These are phyloP conservation scores for Pseudozyma pruni DNA, from an alignment of 1,284 basidiomycete species.

Conservation along the genomic window DNA sequence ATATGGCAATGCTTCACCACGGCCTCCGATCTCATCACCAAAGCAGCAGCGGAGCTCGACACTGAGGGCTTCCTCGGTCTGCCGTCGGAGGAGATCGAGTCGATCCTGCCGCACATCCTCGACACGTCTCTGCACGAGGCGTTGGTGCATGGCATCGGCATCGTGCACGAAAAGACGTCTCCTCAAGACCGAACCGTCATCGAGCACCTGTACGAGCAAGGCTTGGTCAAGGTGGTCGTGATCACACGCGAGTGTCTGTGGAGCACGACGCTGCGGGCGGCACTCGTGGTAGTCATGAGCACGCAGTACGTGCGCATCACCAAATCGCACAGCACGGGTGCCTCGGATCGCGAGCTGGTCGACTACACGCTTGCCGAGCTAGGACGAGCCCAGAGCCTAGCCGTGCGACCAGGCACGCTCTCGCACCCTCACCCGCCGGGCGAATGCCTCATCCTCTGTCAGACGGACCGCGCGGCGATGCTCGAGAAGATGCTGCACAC, in stretches of 20 bases:
- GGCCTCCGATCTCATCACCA: slow-evolving; percentile 86
- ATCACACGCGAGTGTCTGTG: slow-evolving; percentile 85
- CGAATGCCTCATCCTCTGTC: slow-evolving; percentile 81
- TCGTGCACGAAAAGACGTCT: slow-evolving; percentile 81
- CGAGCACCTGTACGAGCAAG: slow-evolving; percentile 84
- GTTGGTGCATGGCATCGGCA: slow-evolving; percentile 86
- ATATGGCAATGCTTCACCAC: slow-evolving; percentile 80
- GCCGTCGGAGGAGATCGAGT: slow-evolving; percentile 75
- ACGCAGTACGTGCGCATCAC: slow-evolving; percentile 81
- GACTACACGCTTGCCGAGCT: slow-evolving; percentile 86
- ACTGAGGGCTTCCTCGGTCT: slow-evolving; percentile 76
- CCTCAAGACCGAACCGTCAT: slow-evolving; percentile 80
- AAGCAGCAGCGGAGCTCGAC: slow-evolving; percentile 80
- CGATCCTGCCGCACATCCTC: slow-evolving; percentile 74
- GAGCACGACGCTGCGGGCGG: slow-evolving; percentile 83
- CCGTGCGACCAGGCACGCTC: slow-evolving; percentile 74
- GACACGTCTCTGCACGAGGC: slow-evolving; percentile 79
- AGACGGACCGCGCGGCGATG: slow-evolving; percentile 83
- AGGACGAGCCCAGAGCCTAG: slow-evolving; percentile 88
- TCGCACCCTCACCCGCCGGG: slow-evolving; percentile 43
- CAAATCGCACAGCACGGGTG: slow-evolving; percentile 24
- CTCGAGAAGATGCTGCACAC: slow-evolving; percentile 82
- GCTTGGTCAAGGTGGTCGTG: slow-evolving; percentile 83
- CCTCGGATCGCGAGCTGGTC: slow-evolving; percentile 75
- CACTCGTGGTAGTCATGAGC: slow-evolving; percentile 87